phyloP scores from a whole-genome alignment of 1,284 basidiomycete species.

The Sporisorium iseilematis-ciliati region DNA sequence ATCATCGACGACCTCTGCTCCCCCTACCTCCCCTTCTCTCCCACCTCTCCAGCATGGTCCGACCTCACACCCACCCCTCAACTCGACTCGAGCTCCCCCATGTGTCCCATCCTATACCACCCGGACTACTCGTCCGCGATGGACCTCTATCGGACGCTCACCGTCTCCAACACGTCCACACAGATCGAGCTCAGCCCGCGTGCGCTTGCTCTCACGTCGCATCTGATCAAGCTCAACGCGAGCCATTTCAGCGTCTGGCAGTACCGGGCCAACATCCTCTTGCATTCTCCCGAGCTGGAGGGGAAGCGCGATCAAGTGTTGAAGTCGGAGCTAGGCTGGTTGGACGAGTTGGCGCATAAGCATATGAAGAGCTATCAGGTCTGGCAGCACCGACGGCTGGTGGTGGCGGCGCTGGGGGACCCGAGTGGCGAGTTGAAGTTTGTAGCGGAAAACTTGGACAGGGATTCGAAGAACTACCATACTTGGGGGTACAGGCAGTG shows the following conservation, averaged over 20 bases:
- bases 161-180: conserved; percentile 13
- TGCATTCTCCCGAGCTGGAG: conserved; percentile 26
- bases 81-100: conserved; percentile 56
- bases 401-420: conserved; percentile 53
- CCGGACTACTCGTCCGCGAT: conserved; percentile 61
- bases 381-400: conserved; percentile 63
- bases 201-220: conserved; percentile 58
- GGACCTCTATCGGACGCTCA: conserved; percentile 62
- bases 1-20: conserved; percentile 30
- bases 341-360: conserved; percentile 56
- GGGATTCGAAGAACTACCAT: conserved; percentile 67
- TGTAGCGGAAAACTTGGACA: conserved; percentile 38
- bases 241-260: conserved; percentile 65
- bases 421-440: conserved; percentile 59
- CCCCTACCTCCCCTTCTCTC: conserved; percentile 52
- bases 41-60: conserved; percentile 49
- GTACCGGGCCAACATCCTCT: conserved; percentile 59
- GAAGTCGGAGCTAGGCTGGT: conserved; percentile 49
- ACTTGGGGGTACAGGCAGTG: conserved; percentile 68
- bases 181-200: conserved; percentile 48
- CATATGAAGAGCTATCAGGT: conserved; percentile 69
- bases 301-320: conserved; percentile 13
- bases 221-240: conserved; percentile 60
- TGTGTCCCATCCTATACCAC: conserved; percentile 66
- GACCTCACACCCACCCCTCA: conserved; percentile 59